These are phyloP conservation scores for Penicillium sp. DNA, from an alignment of 2,329 filamentous ascomycete genomes.

Conservation along the genomic window DNA sequence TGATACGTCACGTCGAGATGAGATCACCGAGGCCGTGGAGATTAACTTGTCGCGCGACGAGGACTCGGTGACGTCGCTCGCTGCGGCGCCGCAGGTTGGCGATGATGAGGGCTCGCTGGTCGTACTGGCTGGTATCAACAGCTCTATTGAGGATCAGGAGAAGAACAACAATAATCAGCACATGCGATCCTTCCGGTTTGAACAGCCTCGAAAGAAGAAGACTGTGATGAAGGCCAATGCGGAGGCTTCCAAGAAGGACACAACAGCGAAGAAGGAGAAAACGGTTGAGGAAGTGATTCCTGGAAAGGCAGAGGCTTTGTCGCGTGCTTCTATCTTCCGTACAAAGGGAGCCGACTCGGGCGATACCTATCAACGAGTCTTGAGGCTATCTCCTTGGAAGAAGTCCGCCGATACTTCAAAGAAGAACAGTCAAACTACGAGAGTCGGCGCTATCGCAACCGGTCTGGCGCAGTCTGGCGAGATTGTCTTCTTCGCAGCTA, in stretches of 20 bases:
- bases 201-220: slow-evolving; percentile 52
- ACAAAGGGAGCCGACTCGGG: slow-evolving; percentile 40
- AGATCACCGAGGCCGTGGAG: slow-evolving; percentile 70
- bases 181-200: slow-evolving; percentile 75
- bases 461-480: slow-evolving; percentile 77
- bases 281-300: slow-evolving; percentile 30
- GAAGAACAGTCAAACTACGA: slow-evolving; percentile 56
- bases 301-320: slow-evolving; percentile 53
- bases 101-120: slow-evolving; percentile 54
- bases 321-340: slow-evolving; percentile 60
- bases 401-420: slow-evolving; percentile 15
- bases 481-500: slow-evolving; percentile 78
- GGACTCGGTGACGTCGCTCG: slow-evolving; percentile 86
- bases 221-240: slow-evolving; percentile 17
- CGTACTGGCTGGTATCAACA: slow-evolving; percentile 82
- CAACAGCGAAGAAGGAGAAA: slow-evolving; percentile 30
- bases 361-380: slow-evolving; percentile 65
- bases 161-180: slow-evolving; percentile 87
- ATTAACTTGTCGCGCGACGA: slow-evolving; percentile 81
- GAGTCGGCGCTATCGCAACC: slow-evolving; percentile 79
- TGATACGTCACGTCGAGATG: slow-evolving; percentile 69
- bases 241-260: slow-evolving; percentile 22
- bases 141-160: slow-evolving; percentile 72
- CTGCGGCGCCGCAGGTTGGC: slow-evolving; percentile 65
- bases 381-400: slow-evolving; percentile 62